Base-by-base conservation (phyloP, 805 yeast species). In the Myxozyma vanderwaltii region DNA sequence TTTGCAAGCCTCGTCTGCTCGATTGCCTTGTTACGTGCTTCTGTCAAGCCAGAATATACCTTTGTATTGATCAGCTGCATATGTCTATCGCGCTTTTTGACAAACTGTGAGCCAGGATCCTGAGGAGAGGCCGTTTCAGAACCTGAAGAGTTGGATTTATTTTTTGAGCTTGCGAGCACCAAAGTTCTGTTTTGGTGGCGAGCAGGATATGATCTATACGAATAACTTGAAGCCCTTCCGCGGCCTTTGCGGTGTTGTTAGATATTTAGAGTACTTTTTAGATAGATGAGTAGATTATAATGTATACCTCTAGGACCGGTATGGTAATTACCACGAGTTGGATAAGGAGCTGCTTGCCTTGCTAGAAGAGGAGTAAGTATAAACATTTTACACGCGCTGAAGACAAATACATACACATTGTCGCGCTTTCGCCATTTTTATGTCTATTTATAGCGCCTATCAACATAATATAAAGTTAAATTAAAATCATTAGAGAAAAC, bases 391-490 rank as follows among this genome's bases (percentile, higher is more conserved):
- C n/a, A 4, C 23, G 15, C 7, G 46, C 10, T 23, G 4, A 15
- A 15, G 8, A 15, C 12, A 13, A 19, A 7, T 2, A 24, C 57
- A 15, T 54, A 47, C 54, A n/a, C 19, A 26, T 21, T 45, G 3
- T 48, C 27, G 50, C 10, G n/a, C 29, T 17, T 19, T 43, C 52
- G 17, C 55, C 55, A 23, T 64, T 58, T 33, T 65, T 65, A 33
- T 65, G 65, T 12, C 61, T 54, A 38, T 65, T 65, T 6, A 65
- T 64, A 7, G 67, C 68, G 10, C 68, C 68, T 65, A 24, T 21
- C 1, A 23, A 39, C 35, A 33, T 39, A 23, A 31, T 6, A 35
- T 17, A 31, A n/a, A 26, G 15, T 19, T 7, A n/a, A 21, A 7
- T 15, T 19, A 8, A 13, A 51, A 15, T 4, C 17, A 17, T 13